Percentiles rank a stretch among this genome's conserved stretches.
These are phyloP conservation scores for Sarocladium strictum DNA, from an alignment of 2,329 filamentous ascomycete species.

Conservation along the genomic window DNA sequence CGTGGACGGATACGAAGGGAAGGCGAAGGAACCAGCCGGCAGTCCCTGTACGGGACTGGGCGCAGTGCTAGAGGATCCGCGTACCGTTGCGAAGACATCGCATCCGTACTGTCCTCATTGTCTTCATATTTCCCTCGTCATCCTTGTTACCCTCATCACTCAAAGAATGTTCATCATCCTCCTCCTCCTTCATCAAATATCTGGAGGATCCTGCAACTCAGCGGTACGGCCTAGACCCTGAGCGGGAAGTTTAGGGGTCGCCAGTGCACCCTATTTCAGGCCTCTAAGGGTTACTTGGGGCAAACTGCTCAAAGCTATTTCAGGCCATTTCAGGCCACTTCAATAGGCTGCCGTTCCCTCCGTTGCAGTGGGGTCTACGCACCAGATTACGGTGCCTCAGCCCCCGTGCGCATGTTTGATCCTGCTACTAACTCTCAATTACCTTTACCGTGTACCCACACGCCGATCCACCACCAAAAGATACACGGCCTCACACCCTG, in stretches of 20 bases:
- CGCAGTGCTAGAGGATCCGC: background rate
- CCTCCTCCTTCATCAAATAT: too few species aligned
- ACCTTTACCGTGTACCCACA: background rate
- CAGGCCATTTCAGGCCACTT: background rate
- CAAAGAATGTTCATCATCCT: too few species aligned
- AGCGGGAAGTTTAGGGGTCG: background rate
- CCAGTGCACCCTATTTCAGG: background rate
- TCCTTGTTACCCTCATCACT: too few species aligned
- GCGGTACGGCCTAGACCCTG: too few species aligned
- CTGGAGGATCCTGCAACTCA: too few species aligned
- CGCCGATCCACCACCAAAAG: too few species aligned
- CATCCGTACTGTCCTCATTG: too few species aligned
- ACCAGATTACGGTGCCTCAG: conserved; percentile 1
- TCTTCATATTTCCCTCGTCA: too few species aligned
- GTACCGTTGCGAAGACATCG: too few species aligned
- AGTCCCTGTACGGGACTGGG: background rate
- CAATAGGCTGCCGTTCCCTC: background rate
- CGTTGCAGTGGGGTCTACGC: background rate
- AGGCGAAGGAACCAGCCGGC: background rate
- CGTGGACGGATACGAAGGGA: background rate
- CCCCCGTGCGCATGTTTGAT: background rate
- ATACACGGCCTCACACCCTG: background rate
- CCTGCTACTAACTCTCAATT: background rate
- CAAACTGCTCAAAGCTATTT: background rate
- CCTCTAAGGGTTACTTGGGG: background rate